Base-by-base conservation (phyloP, 352 stramenopile genomes). In the Pythium phragmitis region DNA sequence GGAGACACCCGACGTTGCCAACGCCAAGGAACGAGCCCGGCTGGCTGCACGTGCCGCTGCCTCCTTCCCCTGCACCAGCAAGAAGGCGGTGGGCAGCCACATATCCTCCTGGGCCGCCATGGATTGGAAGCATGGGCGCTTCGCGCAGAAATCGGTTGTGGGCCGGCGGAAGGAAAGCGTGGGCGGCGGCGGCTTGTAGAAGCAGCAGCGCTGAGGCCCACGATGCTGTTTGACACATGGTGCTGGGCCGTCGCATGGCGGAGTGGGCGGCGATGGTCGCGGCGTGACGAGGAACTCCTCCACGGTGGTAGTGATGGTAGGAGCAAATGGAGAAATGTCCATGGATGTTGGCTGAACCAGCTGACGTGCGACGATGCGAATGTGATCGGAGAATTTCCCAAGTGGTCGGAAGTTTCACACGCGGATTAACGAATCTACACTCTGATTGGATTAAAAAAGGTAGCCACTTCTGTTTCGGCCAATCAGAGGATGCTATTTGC, bases 1-100 rank as follows among this genome's bases (percentile, higher is more conserved):
- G 72, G 48, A 96, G 67, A 43, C 87, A 96, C n/a, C 77, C 56
- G 4, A 79, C 78, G 69, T 96, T 96, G 50, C 81, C 87, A 3
- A 96, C 87, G 19, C 87, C 87, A 8, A 96, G 67, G 62, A 96
- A 96, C 39, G 85, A 88, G 14, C 51, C 67, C 6, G 72, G 63
- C 36, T 82, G 74, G 60, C 83, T 68, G 56, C 85, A 92, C 3
- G 73, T 39, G 34, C 34, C 54, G 23, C 53, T 43, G 8, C 8
- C 39, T 17, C 21, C 13, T 46, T 46, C 39, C 13, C 3, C 49
- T n/a, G 16, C 65, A 28, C 49, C 63, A 26, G 33, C 58, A 16
- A 60, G 34, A 9, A 56, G 8, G 0, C 43, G 36, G 14, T 52
- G 39, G 11, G 16, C 16, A 2, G 3, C 14, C 9, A 21, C 39